Conservation (phyloP, 2,329 filamentous ascomycete species). For the Ophiostoma piceae region DNA sequence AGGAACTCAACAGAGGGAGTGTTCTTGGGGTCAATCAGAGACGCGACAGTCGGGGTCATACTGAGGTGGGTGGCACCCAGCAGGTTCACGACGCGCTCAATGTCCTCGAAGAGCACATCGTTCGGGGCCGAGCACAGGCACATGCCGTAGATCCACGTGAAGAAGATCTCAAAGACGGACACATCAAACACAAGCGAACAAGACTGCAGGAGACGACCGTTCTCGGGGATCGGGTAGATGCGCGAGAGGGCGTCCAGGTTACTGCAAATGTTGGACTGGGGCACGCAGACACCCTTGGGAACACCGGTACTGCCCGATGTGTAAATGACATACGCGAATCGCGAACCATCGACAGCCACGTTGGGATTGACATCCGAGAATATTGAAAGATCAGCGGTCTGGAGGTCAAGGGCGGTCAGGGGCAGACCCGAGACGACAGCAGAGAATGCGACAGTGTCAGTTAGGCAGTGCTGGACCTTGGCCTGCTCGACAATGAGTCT, state of each 20-base stretch:
- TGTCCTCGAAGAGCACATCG: constrained; percentile 79
- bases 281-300: constrained; percentile 83
- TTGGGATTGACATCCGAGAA: constrained; percentile 35
- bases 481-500: constrained; percentile 75
- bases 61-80: constrained; percentile 85
- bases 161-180: constrained; percentile 87
- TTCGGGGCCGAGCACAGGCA: constrained; percentile 75
- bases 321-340: constrained; percentile 75
- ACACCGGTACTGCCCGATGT: constrained; percentile 83
- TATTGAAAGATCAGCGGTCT: constrained; percentile 29
- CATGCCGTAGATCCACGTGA: constrained; percentile 90
- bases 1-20: constrained; percentile 84
- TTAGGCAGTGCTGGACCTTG: constrained; percentile 57
- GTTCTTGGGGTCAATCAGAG: constrained; percentile 70
- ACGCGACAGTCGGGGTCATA: constrained; percentile 79
- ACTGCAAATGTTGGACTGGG: constrained; percentile 83
- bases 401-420: constrained; percentile 34
- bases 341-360: constrained; percentile 35
- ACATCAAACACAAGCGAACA: constrained; percentile 94
- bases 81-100: constrained; percentile 64
- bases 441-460: constrained; percentile 35
- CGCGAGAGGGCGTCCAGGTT: constrained; percentile 80
- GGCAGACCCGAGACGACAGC: constrained; percentile 18
- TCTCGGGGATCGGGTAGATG: constrained; percentile 69
- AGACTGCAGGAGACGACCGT: constrained; percentile 69